phyloP scores from a whole-genome alignment of 2,329 filamentous ascomycete species.

The Dactylellina haptotyla region DNA sequence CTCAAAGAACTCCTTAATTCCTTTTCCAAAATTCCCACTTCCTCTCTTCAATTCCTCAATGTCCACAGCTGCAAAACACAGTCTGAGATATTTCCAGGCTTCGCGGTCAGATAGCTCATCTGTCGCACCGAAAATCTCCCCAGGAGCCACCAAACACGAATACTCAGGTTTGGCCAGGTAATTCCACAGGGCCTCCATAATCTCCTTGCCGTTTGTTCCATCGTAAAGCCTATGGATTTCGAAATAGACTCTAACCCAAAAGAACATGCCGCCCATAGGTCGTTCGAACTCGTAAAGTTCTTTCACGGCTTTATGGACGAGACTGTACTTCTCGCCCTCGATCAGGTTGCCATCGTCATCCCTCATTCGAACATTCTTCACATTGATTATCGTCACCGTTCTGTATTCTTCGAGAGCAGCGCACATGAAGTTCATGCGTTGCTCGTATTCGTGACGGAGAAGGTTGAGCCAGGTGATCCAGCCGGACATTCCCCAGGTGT shows the following conservation, averaged over 20 bases:
- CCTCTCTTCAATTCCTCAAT: conserved; percentile 74
- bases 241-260: conserved; percentile 81
- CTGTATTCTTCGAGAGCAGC: conserved; percentile 65
- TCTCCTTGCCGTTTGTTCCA: conserved; percentile 53
- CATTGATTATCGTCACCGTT: conserved; percentile 39
- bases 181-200: conserved; percentile 55
- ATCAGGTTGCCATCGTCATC: conserved; percentile 35
- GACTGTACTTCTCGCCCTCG: conserved; percentile 36
- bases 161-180: conserved; percentile 53
- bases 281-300: conserved; percentile 78
- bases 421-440: conserved; percentile 84
- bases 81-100: conserved; percentile 76
- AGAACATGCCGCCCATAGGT: conserved; percentile 90
- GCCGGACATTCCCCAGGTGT: conserved; percentile 82
- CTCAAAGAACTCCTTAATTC: conserved; percentile 78
- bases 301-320: conserved; percentile 43
- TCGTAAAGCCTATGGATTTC: conserved; percentile 75
- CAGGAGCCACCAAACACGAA: conserved; percentile 73
- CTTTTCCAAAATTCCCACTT: conserved; percentile 73
- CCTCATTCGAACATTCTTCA: conserved; percentile 39
- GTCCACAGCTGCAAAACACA: conserved; percentile 88
- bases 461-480: conserved; percentile 93
- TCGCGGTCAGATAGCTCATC: conserved; percentile 68
- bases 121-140: conserved; percentile 77
- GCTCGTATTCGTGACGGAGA: conserved; percentile 82